These are phyloP conservation scores for Apiospora pterosperma DNA, from an alignment of 2,329 filamentous ascomycete genomes.

Conservation along the genomic window DNA sequence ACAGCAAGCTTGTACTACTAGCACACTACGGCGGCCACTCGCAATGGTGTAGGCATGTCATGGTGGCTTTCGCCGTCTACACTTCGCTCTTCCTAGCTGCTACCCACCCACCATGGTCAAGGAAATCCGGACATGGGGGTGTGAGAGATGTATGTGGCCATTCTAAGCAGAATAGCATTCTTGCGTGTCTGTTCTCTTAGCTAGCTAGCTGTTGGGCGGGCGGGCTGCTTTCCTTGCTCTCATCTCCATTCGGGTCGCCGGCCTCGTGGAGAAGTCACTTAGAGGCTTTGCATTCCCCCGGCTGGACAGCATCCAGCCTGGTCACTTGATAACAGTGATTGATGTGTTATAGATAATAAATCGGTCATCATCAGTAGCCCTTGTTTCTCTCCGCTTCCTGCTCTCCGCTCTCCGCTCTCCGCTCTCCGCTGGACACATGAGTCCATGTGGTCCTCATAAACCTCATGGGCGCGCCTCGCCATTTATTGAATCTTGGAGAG, in stretches of 20 bases:
- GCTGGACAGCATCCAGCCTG: background rate
- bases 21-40: too few relatives aligned
- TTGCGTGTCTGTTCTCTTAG: background rate
- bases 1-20: background rate
- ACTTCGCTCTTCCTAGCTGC: background rate
- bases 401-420: too few relatives aligned
- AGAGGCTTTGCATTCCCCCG: background rate
- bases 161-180: background rate
- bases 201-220: too few relatives aligned
- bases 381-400: background rate
- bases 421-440: too few relatives aligned
- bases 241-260: background rate
- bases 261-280: background rate
- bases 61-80: background rate
- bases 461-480: too few relatives aligned
- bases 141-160: background rate
- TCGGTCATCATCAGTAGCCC: background rate
- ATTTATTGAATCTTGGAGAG: too few relatives aligned
- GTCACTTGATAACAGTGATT: background rate
- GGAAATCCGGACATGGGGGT: background rate
- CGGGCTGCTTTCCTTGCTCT: background rate
- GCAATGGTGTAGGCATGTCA: background rate
- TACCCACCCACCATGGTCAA: background rate
- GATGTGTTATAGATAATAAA: background rate
- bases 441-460: too few relatives aligned